Evolutionary conservation across 176 grass and related monocot species (phyloP).

Genomic region (Urochloa ruziziensis): DNA sequence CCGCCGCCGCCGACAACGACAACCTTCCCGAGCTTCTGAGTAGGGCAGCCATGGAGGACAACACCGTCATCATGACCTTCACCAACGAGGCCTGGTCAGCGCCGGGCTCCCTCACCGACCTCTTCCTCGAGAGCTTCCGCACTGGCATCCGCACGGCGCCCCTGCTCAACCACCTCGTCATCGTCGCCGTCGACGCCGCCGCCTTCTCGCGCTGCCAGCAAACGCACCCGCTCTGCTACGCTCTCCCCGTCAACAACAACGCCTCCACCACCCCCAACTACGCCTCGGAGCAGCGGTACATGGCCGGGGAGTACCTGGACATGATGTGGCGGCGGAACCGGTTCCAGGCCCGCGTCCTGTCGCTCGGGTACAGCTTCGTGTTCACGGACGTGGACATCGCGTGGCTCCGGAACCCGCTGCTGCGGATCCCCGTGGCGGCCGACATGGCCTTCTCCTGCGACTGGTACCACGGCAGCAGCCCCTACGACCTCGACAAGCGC

Average conservation of each 20-base stretch:
- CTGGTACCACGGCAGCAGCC: background rate
- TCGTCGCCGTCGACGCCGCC: slow-evolving; percentile 41
- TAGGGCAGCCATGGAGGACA: background rate
- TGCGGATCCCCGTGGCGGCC: slow-evolving; percentile 10
- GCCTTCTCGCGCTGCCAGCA: slow-evolving; percentile 41
- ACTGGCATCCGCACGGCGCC: slow-evolving; percentile 25
- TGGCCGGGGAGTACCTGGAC: slow-evolving; percentile 38
- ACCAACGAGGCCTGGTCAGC: background rate
- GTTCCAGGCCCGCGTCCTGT: slow-evolving; percentile 37
- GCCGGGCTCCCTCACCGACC: slow-evolving; percentile 29
- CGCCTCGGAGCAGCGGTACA: slow-evolving; percentile 27
- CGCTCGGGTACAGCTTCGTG: slow-evolving; percentile 53
- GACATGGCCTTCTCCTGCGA: slow-evolving; percentile 42
- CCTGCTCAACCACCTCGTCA: slow-evolving; percentile 41
- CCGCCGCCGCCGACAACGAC: background rate
- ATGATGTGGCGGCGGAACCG: slow-evolving; percentile 43
- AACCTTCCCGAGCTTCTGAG: background rate
- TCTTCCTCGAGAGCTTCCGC: slow-evolving; percentile 56
- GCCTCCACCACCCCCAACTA: background rate
- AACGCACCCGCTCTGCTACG: slow-evolving; percentile 43
- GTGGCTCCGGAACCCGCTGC: slow-evolving; percentile 43
- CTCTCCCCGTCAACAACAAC: background rate
- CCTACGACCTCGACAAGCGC: slow-evolving; percentile 26
- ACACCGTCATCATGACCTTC: background rate
- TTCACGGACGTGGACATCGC: slow-evolving; percentile 57